These are phyloP conservation scores for Acanthamoeba sp. DNA, from an alignment of 208 protist genomes.

Conservation along the genomic window DNA sequence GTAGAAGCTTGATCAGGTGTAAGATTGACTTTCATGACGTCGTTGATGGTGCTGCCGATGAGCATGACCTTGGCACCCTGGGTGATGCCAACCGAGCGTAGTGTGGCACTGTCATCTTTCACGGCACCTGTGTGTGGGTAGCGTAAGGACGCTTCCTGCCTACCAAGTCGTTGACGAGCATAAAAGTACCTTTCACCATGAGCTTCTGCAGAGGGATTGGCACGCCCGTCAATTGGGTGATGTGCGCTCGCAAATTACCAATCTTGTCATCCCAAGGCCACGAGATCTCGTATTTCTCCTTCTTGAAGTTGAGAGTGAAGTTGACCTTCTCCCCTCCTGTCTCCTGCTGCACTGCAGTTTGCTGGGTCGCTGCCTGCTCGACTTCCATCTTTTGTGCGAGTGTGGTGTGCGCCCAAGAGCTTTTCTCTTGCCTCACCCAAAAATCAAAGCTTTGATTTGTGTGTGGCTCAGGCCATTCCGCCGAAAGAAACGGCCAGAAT, in stretches of 20 bases:
- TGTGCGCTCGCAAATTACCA: slow-evolving; percentile 52
- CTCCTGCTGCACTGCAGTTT: not conserved
- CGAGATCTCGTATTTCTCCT: slow-evolving; percentile 68
- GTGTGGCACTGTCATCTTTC: slow-evolving; percentile 62
- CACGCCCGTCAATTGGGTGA: slow-evolving; percentile 64
- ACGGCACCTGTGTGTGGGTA: not conserved
- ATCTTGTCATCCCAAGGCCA: slow-evolving; percentile 63
- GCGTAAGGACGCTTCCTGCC: not conserved
- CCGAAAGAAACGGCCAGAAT: not conserved
- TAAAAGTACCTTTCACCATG: slow-evolving; percentile 73
- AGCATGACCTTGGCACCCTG: slow-evolving; percentile 76
- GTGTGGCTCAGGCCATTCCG: not conserved
- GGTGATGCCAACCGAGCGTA: slow-evolving; percentile 66
- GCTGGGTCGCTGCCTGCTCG: not conserved
- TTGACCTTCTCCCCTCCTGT: slow-evolving; percentile 12
- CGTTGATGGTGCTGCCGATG: slow-evolving; percentile 72
- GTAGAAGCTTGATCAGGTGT: slow-evolving; percentile 21
- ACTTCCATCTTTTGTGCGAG: not conserved
- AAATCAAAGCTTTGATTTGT: not conserved
- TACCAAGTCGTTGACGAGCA: not conserved
- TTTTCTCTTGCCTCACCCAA: not conserved
- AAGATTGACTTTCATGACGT: slow-evolving; percentile 69
- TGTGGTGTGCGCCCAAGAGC: not conserved
- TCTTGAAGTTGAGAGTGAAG: slow-evolving; percentile 74
- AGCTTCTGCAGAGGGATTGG: slow-evolving; percentile 70